Conservation (phyloP, 345 rosid species). For the Gossypium mustelinum region DNA sequence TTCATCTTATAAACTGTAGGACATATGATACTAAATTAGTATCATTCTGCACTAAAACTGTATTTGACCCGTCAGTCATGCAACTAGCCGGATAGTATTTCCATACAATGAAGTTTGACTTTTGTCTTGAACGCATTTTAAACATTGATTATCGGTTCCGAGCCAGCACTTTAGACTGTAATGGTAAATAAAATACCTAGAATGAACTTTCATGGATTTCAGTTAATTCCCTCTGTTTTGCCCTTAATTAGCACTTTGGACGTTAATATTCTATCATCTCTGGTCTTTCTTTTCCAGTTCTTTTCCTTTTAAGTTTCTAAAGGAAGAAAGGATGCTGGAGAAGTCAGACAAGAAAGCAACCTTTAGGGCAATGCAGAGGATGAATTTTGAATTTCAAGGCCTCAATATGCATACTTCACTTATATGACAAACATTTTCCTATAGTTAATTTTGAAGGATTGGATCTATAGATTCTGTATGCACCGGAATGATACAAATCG, state of each 20-base stretch:
- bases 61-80: neutral
- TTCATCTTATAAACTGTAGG: neutral
- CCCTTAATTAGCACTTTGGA: neutral
- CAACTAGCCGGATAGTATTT: neutral
- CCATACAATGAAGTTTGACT: neutral
- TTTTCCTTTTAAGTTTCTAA: neutral
- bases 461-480: neutral
- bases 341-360: neutral
- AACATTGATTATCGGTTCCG: neutral
- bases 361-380: constrained; percentile 9
- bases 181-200: neutral
- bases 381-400: neutral
- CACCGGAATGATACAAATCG: neutral
- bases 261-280: neutral
- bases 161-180: neutral
- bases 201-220: neutral
- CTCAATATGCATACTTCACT: neutral
- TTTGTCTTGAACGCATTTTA: neutral
- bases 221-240: neutral
- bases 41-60: neutral
- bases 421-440: neutral
- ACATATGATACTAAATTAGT: neutral
- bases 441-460: neutral
- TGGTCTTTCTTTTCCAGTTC: neutral
- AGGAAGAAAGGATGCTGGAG: neutral